Percentiles rank a stretch among this genome's conserved stretches.
These are phyloP conservation scores for Candida broadrunensis DNA, from an alignment of 805 yeast genomes.

Conservation along the genomic window DNA sequence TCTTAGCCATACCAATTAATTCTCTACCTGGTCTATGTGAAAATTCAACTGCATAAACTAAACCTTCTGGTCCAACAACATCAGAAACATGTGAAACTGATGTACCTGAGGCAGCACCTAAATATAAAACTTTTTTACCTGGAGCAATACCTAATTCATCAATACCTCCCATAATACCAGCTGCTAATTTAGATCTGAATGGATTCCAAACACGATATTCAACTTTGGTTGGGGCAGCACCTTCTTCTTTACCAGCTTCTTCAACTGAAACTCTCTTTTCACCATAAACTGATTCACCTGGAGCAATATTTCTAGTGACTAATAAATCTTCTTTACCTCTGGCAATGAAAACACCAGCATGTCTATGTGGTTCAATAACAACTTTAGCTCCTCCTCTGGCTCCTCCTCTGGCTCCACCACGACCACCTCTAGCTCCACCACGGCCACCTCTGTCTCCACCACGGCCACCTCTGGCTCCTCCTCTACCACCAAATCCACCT, in stretches of 20 bases:
- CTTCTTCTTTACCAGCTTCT: slow-evolving; percentile 86
- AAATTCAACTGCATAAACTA: slow-evolving; percentile 98
- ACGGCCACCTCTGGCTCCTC: slow-evolving; percentile 28
- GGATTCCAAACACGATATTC: slow-evolving; percentile 99
- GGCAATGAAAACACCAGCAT: slow-evolving; percentile 98
- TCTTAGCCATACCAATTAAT: slow-evolving; percentile 98
- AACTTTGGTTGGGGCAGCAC: slow-evolving; percentile 85
- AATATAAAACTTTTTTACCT: slow-evolving; percentile 93
- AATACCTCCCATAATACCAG: slow-evolving; percentile 99
- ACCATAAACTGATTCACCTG: slow-evolving; percentile 98
- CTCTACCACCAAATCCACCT: slow-evolving; percentile 27
- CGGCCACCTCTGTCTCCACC: slow-evolving; percentile 41
- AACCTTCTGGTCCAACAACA: slow-evolving; percentile 98
- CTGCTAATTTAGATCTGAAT: slow-evolving; percentile 98
- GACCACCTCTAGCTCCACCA: slow-evolving; percentile 53
- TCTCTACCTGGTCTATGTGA: slow-evolving; percentile 99
- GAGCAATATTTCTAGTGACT: slow-evolving; percentile 94
- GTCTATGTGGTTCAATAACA: slow-evolving; percentile 97
- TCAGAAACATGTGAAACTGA: slow-evolving; percentile 98
- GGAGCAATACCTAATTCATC: slow-evolving; percentile 97
- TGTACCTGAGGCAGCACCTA: slow-evolving; percentile 99
- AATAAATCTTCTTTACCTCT: slow-evolving; percentile 99
- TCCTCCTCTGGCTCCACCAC: slow-evolving; percentile 78
- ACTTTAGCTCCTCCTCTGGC: slow-evolving; percentile 93
- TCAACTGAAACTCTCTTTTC: slow-evolving; percentile 95